phyloP scores from a whole-genome alignment of 768 basidiomycete genomes.

The Clitopilus hobsonii region DNA sequence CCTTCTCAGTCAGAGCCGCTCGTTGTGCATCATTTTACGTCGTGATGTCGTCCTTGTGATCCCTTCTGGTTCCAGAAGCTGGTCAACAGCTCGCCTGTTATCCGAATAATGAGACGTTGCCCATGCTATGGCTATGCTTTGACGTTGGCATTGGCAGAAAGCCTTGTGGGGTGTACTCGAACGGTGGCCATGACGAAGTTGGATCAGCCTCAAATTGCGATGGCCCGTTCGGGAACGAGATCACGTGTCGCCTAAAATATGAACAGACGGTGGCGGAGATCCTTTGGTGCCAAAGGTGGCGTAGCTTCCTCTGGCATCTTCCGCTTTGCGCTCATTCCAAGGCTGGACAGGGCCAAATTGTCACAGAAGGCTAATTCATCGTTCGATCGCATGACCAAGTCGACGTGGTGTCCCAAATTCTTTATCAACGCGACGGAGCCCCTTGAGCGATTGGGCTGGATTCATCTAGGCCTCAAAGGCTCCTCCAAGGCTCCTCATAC shows the following conservation, averaged over 20 bases:
- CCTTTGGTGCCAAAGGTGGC: too few species aligned
- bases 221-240: background rate
- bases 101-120: background rate
- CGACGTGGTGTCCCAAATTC: too few species aligned
- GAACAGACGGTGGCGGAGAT: background rate
- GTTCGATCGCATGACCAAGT: too few species aligned
- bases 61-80: background rate
- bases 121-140: background rate
- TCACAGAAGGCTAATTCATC: too few species aligned
- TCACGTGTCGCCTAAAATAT: background rate
- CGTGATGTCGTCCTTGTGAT: background rate
- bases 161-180: background rate
- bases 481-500: background rate
- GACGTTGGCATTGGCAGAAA: background rate
- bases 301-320: too few species aligned
- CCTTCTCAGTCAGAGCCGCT: background rate
- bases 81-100: background rate
- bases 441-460: background rate
- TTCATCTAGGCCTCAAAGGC: background rate
- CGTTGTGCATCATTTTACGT: background rate
- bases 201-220: background rate
- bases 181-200: background rate
- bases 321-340: background rate
- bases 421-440: too few species aligned
- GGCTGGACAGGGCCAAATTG: too few species aligned